Conservation (phyloP, 2,329 filamentous ascomycete genomes). For the Chaetomium olivaceum region DNA sequence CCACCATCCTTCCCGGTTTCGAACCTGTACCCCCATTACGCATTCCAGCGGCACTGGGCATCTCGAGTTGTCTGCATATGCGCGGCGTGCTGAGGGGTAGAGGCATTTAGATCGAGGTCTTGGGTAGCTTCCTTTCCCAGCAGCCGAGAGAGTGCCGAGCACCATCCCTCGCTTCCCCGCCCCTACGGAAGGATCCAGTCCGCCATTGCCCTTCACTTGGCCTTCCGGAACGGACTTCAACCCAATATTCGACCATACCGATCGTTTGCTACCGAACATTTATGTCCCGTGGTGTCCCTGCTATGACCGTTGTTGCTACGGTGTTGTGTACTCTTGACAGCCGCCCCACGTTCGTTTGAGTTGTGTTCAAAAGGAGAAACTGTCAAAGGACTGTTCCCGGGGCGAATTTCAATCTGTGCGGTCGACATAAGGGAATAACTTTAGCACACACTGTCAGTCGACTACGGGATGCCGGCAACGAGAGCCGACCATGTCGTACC, state of each 20-base stretch:
- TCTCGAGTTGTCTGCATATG: background rate
- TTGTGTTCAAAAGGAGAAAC: background rate
- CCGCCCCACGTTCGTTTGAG: background rate
- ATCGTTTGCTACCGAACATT: background rate
- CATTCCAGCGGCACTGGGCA: background rate
- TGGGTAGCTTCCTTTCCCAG: conserved; percentile 2
- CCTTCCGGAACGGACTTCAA: background rate
- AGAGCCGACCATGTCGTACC: conserved; percentile 49
- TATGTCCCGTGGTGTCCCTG: background rate
- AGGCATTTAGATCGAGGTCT: conserved; percentile 9
- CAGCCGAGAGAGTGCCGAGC: conserved; percentile 7
- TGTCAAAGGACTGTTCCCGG: background rate
- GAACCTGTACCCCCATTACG: background rate
- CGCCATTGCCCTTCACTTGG: conserved; percentile 2
- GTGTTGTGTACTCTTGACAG: background rate
- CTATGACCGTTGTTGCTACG: background rate
- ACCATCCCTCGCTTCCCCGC: conserved; percentile 5
- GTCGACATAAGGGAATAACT: background rate
- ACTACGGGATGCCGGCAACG: conserved; percentile 9
- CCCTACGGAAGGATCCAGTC: conserved; percentile 2
- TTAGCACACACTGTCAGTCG: background rate
- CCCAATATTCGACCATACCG: background rate
- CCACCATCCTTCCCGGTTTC: background rate
- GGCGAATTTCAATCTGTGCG: background rate
- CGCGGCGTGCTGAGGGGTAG: conserved; percentile 4